Base-by-base conservation (phyloP, 208 protist genomes). In the Jaenimonas drosophilae region DNA sequence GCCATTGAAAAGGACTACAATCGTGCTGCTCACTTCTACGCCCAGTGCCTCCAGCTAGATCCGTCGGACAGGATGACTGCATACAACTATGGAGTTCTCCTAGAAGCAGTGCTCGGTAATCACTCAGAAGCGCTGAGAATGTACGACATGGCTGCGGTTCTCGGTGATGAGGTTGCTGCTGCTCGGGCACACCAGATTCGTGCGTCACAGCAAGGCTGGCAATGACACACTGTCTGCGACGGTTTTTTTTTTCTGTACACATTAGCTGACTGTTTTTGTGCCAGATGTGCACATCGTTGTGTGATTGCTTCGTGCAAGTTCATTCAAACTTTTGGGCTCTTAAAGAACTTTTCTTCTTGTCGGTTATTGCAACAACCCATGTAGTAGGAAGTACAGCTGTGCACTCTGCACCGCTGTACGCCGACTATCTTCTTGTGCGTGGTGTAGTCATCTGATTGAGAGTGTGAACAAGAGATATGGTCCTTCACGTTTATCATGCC, bases 51-150 rank as follows among this genome's bases (percentile, higher is more conserved):
- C 40, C 47, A 64, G 62, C 52, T 77, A 20, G 75, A 84, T 33
- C 80, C 80, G n/a, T 38, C 61, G 11, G 80, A 89, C 31, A 54
- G 64, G 47, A 70, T 85, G 66, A 82, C 80, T n/a, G 56, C 71
- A 12, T 85, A 82, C 63, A 89, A 89, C 59, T 85, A 89, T 57
- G 75, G 72, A 24, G 80, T 89, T 7, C 63, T 89, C 25, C 58
- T 89, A 7, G 80, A 89, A 50, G 66, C 72, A 23, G 31, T 89
- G 17, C 67, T 83, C 4, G 63, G 69, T 5, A 29, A 64, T 40
- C 66, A 58, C 4, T 45, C 50, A 41, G 60, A 80, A 30, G 74
- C 74, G 0, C 54, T 83, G 19, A 32, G 31, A 19, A 42, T 83
- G 23, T 83, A 79, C 37, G 65, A 88, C 38, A 41, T 62, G 5